Conservation (phyloP, 2,329 filamentous ascomycete species). For the Huntiella bhutanensis region DNA sequence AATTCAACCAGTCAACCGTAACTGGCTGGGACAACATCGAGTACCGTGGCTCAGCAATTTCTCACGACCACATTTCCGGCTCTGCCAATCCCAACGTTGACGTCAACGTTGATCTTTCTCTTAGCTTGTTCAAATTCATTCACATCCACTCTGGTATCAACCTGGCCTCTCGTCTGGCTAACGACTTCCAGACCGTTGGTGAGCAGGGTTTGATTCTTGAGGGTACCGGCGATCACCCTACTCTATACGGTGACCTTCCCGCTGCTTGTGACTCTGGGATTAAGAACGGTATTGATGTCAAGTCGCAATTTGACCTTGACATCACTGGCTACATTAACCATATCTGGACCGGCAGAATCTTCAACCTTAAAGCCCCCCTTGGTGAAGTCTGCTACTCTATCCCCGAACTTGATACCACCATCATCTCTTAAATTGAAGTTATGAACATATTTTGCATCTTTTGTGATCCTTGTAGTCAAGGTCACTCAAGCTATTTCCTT, state of each 20-base stretch:
- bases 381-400: slow-evolving; percentile 1
- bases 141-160: not conserved
- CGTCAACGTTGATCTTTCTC: slow-evolving; percentile 18
- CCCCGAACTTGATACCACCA: not conserved
- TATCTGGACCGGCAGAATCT: slow-evolving; percentile 2
- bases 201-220: slow-evolving; percentile 2
- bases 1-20: slow-evolving; percentile 15
- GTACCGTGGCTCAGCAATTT: slow-evolving; percentile 19
- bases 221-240: not conserved
- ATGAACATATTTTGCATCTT: no score
- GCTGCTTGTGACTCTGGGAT: not conserved
- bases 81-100: slow-evolving; percentile 16
- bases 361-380: not conserved
- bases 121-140: slow-evolving; percentile 17
- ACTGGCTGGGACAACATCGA: slow-evolving; percentile 20
- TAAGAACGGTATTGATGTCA: slow-evolving; percentile 1
- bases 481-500: no score
- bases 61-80: slow-evolving; percentile 18
- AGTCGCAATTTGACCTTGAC: not conserved
- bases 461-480: no score
- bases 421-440: not conserved
- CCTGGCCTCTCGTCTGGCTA: not conserved
- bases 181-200: not conserved
- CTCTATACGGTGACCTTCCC: not conserved
- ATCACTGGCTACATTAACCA: not conserved